Conservation (phyloP, 1,284 basidiomycete species). For the Flammula alnicola region DNA sequence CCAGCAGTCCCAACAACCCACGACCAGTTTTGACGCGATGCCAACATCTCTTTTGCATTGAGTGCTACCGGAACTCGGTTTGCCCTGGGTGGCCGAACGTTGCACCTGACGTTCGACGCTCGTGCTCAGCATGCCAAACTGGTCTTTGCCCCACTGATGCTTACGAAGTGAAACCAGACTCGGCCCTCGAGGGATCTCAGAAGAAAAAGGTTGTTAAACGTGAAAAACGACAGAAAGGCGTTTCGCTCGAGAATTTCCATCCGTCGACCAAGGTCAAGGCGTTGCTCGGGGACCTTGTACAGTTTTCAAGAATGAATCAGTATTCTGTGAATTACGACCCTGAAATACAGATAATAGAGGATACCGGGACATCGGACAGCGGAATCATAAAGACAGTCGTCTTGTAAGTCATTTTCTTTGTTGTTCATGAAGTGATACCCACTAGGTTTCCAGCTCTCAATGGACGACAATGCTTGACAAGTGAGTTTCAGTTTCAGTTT, state of each 20-base stretch:
- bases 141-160: slow-evolving; percentile 69
- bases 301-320: slow-evolving; percentile 79
- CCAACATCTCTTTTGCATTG: slow-evolving; percentile 88
- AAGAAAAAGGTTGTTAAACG: slow-evolving; percentile 73
- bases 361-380: slow-evolving; percentile 66
- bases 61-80: slow-evolving; percentile 78
- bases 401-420: slow-evolving; percentile 64
- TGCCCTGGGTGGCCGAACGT: slow-evolving; percentile 83
- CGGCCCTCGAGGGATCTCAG: slow-evolving; percentile 39
- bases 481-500: slow-evolving; percentile 43
- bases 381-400: slow-evolving; percentile 86
- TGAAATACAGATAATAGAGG: slow-evolving; percentile 77
- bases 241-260: slow-evolving; percentile 61
- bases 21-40: slow-evolving; percentile 86
- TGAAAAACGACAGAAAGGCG: slow-evolving; percentile 71
- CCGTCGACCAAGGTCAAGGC: slow-evolving; percentile 90
- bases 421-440: slow-evolving; percentile 4
- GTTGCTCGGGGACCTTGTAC: slow-evolving; percentile 75
- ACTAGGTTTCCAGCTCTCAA: slow-evolving; percentile 68
- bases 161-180: slow-evolving; percentile 70
- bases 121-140: slow-evolving; percentile 78
- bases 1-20: slow-evolving; percentile 63
- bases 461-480: slow-evolving; percentile 98
- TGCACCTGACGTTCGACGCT: slow-evolving; percentile 55
- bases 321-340: slow-evolving; percentile 87